phyloP scores from a whole-genome alignment of 352 stramenopile genomes.

The Phytophthora nicotianae region DNA sequence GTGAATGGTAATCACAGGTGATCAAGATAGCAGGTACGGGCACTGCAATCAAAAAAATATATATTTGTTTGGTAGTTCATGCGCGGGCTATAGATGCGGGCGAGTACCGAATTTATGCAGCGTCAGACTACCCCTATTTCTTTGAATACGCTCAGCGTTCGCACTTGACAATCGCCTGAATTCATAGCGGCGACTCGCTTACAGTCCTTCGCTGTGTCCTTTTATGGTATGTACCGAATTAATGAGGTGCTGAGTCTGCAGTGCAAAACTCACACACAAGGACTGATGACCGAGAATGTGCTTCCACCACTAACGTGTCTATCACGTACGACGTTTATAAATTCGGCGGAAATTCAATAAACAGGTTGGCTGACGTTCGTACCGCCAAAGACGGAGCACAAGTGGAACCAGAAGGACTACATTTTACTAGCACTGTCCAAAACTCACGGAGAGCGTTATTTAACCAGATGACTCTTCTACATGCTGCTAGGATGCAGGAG shows the following conservation, averaged over 20 bases:
- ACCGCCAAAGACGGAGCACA: slow-evolving; percentile 4
- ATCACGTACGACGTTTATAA: slow-evolving; percentile 9
- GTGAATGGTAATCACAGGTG: slow-evolving; percentile 4
- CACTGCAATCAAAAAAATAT: background rate
- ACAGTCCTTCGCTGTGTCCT: slow-evolving; percentile 10
- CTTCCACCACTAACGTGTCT: background rate
- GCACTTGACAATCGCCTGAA: slow-evolving; percentile 1
- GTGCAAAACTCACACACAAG: slow-evolving; percentile 13
- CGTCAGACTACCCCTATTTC: slow-evolving; percentile 12
- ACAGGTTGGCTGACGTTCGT: slow-evolving; percentile 8
- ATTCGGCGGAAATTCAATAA: slow-evolving; percentile 15
- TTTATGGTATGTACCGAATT: slow-evolving; percentile 19
- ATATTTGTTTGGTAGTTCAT: slow-evolving; percentile 10
- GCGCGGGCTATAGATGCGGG: slow-evolving; percentile 7
- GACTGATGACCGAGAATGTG: background rate
- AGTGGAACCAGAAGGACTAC: slow-evolving; percentile 9
- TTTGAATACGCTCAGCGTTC: slow-evolving; percentile 2
- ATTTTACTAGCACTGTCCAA: slow-evolving; percentile 15
- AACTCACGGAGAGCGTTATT: slow-evolving; percentile 1
- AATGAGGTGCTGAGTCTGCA: slow-evolving; percentile 13
- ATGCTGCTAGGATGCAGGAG: slow-evolving; percentile 6
- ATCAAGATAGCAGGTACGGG: slow-evolving; percentile 2
- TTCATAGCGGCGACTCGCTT: slow-evolving; percentile 5
- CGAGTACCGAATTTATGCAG: slow-evolving; percentile 5
- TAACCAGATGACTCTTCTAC: background rate